Conservation (phyloP, 2,329 filamentous ascomycete genomes). For the Kalmusia sp. region DNA sequence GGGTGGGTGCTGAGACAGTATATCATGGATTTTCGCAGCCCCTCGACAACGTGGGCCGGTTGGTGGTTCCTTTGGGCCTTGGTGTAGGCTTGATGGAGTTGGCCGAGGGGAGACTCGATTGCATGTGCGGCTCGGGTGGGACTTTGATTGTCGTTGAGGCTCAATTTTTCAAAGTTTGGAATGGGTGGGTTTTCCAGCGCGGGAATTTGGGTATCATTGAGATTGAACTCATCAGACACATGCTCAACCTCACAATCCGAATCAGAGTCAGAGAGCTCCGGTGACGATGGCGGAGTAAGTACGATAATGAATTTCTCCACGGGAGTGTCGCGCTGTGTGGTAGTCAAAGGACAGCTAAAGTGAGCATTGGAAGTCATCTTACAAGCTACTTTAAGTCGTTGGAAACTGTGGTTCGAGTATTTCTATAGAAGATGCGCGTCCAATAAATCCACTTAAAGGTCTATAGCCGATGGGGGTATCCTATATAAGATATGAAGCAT, state of each 20-base stretch:
- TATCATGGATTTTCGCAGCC: background rate
- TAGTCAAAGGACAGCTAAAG: too few relatives aligned
- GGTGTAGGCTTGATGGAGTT: background rate
- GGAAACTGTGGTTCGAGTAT: too few relatives aligned
- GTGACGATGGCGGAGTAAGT: background rate
- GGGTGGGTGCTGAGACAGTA: background rate
- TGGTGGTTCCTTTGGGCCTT: background rate
- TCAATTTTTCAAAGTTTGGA: too few relatives aligned
- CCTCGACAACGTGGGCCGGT: background rate
- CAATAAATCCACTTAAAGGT: too few relatives aligned
- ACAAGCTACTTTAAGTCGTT: too few relatives aligned
- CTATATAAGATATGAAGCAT: background rate
- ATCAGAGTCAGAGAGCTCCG: conserved; percentile 1
- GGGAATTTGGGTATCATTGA: background rate
- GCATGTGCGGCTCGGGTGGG: background rate
- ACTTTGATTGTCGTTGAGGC: background rate
- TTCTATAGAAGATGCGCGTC: too few relatives aligned
- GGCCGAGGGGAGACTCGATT: background rate
- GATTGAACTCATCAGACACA: background rate
- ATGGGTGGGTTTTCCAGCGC: too few relatives aligned
- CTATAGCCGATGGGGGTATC: too few relatives aligned
- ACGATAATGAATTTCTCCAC: conserved; percentile 1
- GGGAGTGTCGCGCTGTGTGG: background rate
- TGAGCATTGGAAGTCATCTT: too few relatives aligned
- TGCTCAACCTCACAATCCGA: background rate